A percentile compares a stretch with the other conserved stretches of the same genome.
Evolutionary conservation across 2,329 filamentous ascomycete species (phyloP).

Genomic region (Rutstroemia sp.): DNA sequence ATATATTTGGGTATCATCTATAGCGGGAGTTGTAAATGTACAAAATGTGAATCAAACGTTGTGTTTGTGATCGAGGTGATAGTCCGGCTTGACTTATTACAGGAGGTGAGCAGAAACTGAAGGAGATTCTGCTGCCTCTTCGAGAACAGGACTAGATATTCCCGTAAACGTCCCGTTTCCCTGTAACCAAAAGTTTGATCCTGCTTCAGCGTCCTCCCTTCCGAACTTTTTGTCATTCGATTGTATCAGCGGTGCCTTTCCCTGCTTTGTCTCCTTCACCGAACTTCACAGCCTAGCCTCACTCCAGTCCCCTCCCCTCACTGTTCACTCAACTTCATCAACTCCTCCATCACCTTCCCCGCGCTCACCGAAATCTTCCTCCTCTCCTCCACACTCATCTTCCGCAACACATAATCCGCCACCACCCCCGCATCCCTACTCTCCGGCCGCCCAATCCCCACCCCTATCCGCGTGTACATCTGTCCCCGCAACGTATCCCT

Average conservation of each 20-base stretch:
- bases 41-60: neutral
- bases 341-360: constrained; percentile 21
- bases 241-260: too few relatives aligned
- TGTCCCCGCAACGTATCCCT: constrained; percentile 40
- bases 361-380: constrained; percentile 23
- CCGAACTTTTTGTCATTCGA: too few relatives aligned
- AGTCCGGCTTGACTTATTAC: too few relatives aligned
- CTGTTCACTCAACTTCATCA: constrained; percentile 17
- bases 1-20: neutral
- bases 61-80: too few relatives aligned
- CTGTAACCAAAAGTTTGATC: too few relatives aligned
- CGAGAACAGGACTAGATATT: too few relatives aligned
- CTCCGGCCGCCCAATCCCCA: constrained; percentile 81
- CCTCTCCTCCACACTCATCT: constrained; percentile 25
- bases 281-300: neutral
- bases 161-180: too few relatives aligned
- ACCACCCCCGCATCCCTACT: constrained; percentile 62
- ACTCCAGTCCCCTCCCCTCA: neutral
- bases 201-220: too few relatives aligned
- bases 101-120: too few relatives aligned
- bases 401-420: constrained; percentile 64
- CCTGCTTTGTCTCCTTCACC: neutral
- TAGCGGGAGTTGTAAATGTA: neutral
- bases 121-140: too few relatives aligned
- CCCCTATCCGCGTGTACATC: constrained; percentile 53